Conservation (phyloP, 345 rosid species). For the Brassica incana region DNA sequence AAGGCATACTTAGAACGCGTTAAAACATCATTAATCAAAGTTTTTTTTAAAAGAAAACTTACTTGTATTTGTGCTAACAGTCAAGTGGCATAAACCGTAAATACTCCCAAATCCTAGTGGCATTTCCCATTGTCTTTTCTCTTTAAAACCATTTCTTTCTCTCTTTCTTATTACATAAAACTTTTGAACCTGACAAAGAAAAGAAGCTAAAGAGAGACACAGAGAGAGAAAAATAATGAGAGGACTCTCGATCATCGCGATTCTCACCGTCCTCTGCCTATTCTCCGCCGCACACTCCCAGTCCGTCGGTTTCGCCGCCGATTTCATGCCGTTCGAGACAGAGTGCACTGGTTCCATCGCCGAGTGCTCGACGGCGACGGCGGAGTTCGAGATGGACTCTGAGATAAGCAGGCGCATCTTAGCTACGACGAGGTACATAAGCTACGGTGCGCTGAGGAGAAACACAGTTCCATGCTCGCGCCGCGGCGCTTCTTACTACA, state of each 20-base stretch:
- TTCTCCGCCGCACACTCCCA: conserved; percentile 29
- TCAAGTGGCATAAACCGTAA: conserved; percentile 41
- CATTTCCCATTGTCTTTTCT: conserved; percentile 9
- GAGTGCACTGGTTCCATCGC: conserved; percentile 65
- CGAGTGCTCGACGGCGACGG: conserved; percentile 50
- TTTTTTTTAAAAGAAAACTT: neutral
- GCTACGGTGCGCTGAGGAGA: conserved; percentile 85
- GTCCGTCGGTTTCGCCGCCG: conserved; percentile 37
- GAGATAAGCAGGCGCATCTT: conserved; percentile 85
- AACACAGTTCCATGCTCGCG: conserved; percentile 79
- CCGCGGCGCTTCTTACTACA: conserved; percentile 88
- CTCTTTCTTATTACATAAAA: neutral
- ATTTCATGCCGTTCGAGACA: conserved; percentile 44
- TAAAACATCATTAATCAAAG: conserved; percentile 4
- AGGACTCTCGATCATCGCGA: conserved; percentile 38
- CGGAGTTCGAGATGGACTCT: conserved; percentile 65
- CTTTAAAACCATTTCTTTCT: conserved; percentile 39
- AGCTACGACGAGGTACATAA: conserved; percentile 55
- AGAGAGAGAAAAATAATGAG: conserved; percentile 23
- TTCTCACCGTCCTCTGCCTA: conserved; percentile 49
- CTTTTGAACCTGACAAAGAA: neutral
- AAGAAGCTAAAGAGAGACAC: neutral
- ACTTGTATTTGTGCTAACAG: neutral
- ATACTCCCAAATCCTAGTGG: conserved; percentile 27
- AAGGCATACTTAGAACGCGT: conserved; percentile 7